Evolutionary conservation across 75 land plant species (phyloP).

Genomic region (Picea sitchensis): DNA sequence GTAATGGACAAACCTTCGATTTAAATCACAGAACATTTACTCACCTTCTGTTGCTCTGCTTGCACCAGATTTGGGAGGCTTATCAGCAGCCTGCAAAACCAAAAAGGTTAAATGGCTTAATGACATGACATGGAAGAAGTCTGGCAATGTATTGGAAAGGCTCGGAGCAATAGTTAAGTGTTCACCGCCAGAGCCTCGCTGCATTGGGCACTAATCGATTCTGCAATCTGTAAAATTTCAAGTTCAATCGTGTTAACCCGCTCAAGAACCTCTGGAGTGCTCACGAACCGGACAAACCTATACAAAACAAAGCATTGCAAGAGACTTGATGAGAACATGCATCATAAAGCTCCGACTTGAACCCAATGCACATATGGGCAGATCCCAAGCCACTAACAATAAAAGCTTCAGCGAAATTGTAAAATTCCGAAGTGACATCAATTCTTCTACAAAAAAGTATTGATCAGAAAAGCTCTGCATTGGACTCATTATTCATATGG

Average conservation of each 20-base stretch:
- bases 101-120: neutral
- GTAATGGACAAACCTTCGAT: neutral
- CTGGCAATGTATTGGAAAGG: too few species aligned
- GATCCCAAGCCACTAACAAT: too few species aligned
- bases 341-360: too few species aligned
- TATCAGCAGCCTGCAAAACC: constrained; percentile 1
- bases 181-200: constrained; percentile 24
- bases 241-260: constrained; percentile 82
- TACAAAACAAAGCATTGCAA: neutral
- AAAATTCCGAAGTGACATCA: too few species aligned
- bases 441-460: too few species aligned
- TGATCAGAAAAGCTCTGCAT: neutral
- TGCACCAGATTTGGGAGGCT: constrained; percentile 1
- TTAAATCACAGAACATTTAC: neutral
- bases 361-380: too few species aligned
- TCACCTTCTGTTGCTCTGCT: neutral
- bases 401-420: too few species aligned
- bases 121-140: too few species aligned
- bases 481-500: constrained; percentile 3
- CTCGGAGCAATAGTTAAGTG: neutral
- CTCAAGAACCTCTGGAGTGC: constrained; percentile 94
- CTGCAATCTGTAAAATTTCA: constrained; percentile 89
- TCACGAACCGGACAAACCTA: constrained; percentile 99
- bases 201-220: constrained; percentile 65
- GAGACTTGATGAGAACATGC: neutral